A percentile compares a stretch with the other conserved stretches of the same genome.
phyloP scores from a whole-genome alignment of 2,329 filamentous ascomycete species.

The Alternaria solani region DNA sequence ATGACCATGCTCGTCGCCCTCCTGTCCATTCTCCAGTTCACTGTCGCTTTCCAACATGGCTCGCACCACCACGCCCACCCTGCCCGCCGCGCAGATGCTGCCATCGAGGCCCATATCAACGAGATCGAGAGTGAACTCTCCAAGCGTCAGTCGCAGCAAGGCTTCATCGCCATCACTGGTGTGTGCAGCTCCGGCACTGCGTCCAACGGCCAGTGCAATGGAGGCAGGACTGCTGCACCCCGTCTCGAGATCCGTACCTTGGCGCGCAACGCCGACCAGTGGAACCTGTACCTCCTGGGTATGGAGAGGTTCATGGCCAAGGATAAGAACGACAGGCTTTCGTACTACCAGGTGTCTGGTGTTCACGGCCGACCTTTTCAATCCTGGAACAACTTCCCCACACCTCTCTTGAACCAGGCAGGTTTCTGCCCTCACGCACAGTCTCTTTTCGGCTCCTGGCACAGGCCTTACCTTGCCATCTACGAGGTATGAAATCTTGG shows the following conservation, averaged over 20 bases:
- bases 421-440: constrained; percentile 83
- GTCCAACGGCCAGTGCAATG: constrained; percentile 36
- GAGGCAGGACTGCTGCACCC: constrained; percentile 42
- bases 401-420: constrained; percentile 56
- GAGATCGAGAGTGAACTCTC: constrained; percentile 31
- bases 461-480: constrained; percentile 77
- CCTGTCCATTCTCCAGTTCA: constrained; percentile 44
- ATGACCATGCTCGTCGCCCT: constrained; percentile 46
- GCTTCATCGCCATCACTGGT: constrained; percentile 39
- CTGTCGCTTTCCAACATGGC: constrained; percentile 39
- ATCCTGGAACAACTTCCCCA: constrained; percentile 61
- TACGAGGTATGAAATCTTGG: constrained; percentile 58
- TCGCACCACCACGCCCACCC: constrained; percentile 30
- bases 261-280: constrained; percentile 67
- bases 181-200: constrained; percentile 35
- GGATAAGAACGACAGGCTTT: constrained; percentile 69
- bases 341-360: constrained; percentile 79
- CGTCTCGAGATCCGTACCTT: constrained; percentile 75
- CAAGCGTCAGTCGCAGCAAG: constrained; percentile 34
- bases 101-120: constrained; percentile 36
- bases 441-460: constrained; percentile 81
- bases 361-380: constrained; percentile 79
- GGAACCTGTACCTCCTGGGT: constrained; percentile 80
- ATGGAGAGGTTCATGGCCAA: constrained; percentile 75
- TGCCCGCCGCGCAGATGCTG: constrained; percentile 27